Percentiles rank a stretch among this genome's conserved stretches.
Conservation (phyloP, 306 rosid species). For the Pyrus pyrifolia region DNA sequence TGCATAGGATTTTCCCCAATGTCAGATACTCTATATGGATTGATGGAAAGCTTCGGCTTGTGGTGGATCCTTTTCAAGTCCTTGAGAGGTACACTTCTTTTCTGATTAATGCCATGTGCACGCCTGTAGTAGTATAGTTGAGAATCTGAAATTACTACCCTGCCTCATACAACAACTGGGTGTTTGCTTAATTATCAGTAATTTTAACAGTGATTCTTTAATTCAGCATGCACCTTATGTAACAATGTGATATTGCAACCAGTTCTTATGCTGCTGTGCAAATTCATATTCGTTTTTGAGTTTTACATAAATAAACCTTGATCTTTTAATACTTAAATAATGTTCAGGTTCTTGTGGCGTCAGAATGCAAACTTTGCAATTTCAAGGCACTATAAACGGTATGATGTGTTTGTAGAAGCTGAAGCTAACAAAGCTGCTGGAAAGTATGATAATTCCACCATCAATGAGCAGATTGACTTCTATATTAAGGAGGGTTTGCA, state of each 20-base stretch:
- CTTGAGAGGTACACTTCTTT: constrained; percentile 64
- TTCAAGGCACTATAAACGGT: constrained; percentile 89
- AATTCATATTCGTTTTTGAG: background rate
- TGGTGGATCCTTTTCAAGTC: constrained; percentile 74
- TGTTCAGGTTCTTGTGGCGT: constrained; percentile 89
- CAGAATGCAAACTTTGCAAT: constrained; percentile 84
- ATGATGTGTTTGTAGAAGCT: constrained; percentile 90
- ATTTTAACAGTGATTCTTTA: background rate
- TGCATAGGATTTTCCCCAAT: constrained; percentile 92
- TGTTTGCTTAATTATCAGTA: background rate
- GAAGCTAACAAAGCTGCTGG: constrained; percentile 96
- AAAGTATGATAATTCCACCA: constrained; percentile 77
- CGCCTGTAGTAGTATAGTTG: background rate
- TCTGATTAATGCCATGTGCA: constrained; percentile 3
- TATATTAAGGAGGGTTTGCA: constrained; percentile 74
- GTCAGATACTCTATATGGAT: constrained; percentile 85
- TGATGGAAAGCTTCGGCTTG: constrained; percentile 92
- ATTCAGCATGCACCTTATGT: too few relatives aligned
- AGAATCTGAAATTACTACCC: background rate
- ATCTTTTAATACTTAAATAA: background rate
- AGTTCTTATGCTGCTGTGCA: background rate
- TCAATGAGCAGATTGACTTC: constrained; percentile 75
- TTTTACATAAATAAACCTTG: background rate
- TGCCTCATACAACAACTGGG: background rate
- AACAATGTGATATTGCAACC: background rate